Evolutionary conservation across 2,329 filamentous ascomycete species (phyloP).

Genomic region (Talaromyces marneffei): DNA sequence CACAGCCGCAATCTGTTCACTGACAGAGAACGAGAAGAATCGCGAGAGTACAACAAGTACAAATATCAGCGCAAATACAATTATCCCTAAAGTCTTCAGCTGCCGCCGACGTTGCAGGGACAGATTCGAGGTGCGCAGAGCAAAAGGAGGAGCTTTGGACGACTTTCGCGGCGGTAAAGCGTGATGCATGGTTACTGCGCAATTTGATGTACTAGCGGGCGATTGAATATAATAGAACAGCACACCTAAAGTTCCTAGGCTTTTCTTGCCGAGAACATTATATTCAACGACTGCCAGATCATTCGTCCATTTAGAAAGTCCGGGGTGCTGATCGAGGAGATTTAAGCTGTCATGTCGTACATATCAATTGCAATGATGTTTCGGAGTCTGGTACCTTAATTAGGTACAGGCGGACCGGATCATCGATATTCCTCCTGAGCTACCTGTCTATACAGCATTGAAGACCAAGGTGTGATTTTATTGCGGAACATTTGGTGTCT

Average conservation of each 20-base stretch:
- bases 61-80: constrained; percentile 36
- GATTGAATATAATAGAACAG: background rate
- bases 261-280: constrained; percentile 3
- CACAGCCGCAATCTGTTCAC: constrained; percentile 19
- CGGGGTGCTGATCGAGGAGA: background rate
- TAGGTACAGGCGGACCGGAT: constrained; percentile 12
- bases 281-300: constrained; percentile 1
- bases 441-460: no score
- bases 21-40: constrained; percentile 26
- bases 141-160: constrained; percentile 64
- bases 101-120: constrained; percentile 53
- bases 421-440: constrained; percentile 8
- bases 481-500: background rate
- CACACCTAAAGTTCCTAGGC: background rate
- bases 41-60: constrained; percentile 31
- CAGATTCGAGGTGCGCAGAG: constrained; percentile 46
- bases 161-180: constrained; percentile 81
- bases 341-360: constrained; percentile 1
- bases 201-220: background rate
- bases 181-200: constrained; percentile 64
- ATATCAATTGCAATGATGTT: background rate
- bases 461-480: background rate
- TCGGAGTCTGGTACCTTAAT: background rate
- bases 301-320: constrained; percentile 1
- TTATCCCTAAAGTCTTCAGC: constrained; percentile 53